phyloP scores from a whole-genome alignment of 805 yeast species.

The Nakazawaea ambrosiae region DNA sequence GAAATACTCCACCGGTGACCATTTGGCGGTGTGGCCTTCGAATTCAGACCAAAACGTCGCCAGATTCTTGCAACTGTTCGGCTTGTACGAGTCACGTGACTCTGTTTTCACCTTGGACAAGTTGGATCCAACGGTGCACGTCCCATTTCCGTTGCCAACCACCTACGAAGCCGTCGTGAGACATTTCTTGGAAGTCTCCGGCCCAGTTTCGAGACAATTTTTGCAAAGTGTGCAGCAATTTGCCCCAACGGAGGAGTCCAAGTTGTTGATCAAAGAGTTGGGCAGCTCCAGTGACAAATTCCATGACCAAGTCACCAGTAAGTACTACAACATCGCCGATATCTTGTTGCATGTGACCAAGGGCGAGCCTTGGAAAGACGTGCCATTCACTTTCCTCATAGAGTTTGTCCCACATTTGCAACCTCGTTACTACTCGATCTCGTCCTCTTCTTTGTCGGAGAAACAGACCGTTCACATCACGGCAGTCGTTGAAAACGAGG shows the following conservation, averaged over 20 bases:
- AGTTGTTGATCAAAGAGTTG: constrained; percentile 40
- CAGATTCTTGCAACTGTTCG: constrained; percentile 59
- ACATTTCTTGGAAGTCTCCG: constrained; percentile 84
- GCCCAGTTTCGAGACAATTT: constrained; percentile 88
- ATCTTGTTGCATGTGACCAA: constrained; percentile 55
- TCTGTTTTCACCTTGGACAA: constrained; percentile 57
- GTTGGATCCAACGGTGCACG: constrained; percentile 59
- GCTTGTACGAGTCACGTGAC: constrained; percentile 44
- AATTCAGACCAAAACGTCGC: constrained; percentile 71
- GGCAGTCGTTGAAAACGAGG: constrained; percentile 79
- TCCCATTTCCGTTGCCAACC: constrained; percentile 66
- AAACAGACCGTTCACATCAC: constrained; percentile 75
- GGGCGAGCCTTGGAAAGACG: constrained; percentile 61
- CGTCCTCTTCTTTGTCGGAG: constrained; percentile 78
- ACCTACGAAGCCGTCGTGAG: constrained; percentile 84
- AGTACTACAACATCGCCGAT: constrained; percentile 70
- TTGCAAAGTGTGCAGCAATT: constrained; percentile 67
- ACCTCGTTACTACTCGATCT: constrained; percentile 94
- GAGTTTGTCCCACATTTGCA: constrained; percentile 78
- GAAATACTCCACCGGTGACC: constrained; percentile 92
- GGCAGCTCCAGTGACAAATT: constrained; percentile 66
- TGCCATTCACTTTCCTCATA: constrained; percentile 79
- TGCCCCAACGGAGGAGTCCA: constrained; percentile 64
- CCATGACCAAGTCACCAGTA: constrained; percentile 53
- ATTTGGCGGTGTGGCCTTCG: constrained; percentile 91